A percentile compares a stretch with the other conserved stretches of the same genome.
These are phyloP conservation scores for Wallacemonas sp. DNA, from an alignment of 208 protist genomes.

Conservation along the genomic window DNA sequence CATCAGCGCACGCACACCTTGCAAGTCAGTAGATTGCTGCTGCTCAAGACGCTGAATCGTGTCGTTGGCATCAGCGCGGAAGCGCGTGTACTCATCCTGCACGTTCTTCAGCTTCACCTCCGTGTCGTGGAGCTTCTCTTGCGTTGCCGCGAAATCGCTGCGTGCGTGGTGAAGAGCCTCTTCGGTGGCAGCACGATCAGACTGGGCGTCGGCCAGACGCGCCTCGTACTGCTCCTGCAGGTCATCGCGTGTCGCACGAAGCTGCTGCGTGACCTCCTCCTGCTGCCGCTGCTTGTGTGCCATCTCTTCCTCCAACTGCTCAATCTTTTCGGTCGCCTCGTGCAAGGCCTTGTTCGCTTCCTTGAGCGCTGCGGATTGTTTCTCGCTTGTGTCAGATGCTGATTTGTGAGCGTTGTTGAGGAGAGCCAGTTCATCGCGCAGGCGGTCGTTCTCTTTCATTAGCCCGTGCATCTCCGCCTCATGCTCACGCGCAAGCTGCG, in stretches of 20 bases:
- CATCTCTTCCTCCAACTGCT: conserved; percentile 26
- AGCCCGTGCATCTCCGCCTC: conserved; percentile 58
- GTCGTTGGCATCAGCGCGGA: conserved; percentile 20
- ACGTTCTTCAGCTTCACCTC: neutral
- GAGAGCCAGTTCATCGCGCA: conserved; percentile 39
- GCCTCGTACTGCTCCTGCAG: conserved; percentile 46
- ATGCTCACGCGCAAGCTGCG: conserved; percentile 42
- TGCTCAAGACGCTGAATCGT: conserved; percentile 20
- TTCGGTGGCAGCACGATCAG: conserved; percentile 22
- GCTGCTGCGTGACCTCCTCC: conserved; percentile 22
- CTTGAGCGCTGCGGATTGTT: conserved; percentile 26
- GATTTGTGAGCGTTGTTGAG: conserved; percentile 21
- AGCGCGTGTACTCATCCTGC: neutral
- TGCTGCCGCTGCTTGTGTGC: conserved; percentile 20
- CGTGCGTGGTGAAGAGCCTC: conserved; percentile 19
- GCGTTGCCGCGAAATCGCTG: conserved; percentile 7
- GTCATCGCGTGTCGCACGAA: conserved; percentile 26
- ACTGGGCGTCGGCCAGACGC: conserved; percentile 38
- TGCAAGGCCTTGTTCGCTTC: conserved; percentile 34
- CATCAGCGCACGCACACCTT: conserved; percentile 39
- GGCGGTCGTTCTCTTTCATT: conserved; percentile 38
- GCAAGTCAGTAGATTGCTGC: conserved; percentile 30
- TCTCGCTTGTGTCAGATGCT: neutral
- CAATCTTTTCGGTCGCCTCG: conserved; percentile 30
- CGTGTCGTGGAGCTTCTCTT: conserved; percentile 11